Evolutionary conservation across 257 asterid species (phyloP).

Genomic region (Salvia splendens): DNA sequence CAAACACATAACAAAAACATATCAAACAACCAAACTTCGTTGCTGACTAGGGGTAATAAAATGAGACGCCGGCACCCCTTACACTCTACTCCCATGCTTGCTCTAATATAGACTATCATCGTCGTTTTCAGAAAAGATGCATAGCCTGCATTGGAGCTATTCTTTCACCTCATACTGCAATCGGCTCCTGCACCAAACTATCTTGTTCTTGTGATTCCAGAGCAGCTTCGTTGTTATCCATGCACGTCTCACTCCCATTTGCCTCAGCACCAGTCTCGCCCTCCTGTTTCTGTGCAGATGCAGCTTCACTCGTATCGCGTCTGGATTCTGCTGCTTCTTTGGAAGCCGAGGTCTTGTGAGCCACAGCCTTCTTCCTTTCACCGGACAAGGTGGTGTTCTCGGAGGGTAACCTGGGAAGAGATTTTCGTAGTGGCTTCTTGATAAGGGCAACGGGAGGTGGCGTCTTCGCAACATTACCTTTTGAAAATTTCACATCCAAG

Average conservation of each 20-base stretch:
- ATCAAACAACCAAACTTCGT: slow-evolving; percentile 42
- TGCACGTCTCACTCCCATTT: slow-evolving; percentile 31
- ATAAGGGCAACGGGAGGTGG: slow-evolving; percentile 42
- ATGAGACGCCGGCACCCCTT: slow-evolving; percentile 36
- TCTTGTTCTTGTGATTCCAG: slow-evolving; percentile 41
- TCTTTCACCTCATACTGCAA: slow-evolving; percentile 39
- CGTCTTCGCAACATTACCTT: slow-evolving; percentile 46
- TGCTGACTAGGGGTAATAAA: slow-evolving; percentile 39
- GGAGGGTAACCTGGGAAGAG: slow-evolving; percentile 85
- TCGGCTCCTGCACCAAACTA: slow-evolving; percentile 31
- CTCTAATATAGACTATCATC: slow-evolving; percentile 33
- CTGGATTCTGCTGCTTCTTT: slow-evolving; percentile 43
- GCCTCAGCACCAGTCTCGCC: slow-evolving; percentile 24
- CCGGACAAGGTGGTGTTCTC: slow-evolving; percentile 54
- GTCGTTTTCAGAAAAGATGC: slow-evolving; percentile 19
- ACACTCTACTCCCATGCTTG: slow-evolving; percentile 37
- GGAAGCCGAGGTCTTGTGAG: slow-evolving; percentile 44
- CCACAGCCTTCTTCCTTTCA: slow-evolving; percentile 49
- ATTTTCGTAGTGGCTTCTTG: slow-evolving; percentile 71
- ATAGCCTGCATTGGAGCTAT: slow-evolving; percentile 29
- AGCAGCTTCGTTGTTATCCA: slow-evolving; percentile 24
- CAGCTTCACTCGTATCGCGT: slow-evolving; percentile 38
- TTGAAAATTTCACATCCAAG: slow-evolving; percentile 65
- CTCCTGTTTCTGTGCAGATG: slow-evolving; percentile 28
- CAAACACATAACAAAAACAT: slow-evolving; percentile 39